A percentile compares a stretch with the other conserved stretches of the same genome.
Evolutionary conservation across 2,329 filamentous ascomycete genomes (phyloP).

Genomic region (Penicillium paneum): DNA sequence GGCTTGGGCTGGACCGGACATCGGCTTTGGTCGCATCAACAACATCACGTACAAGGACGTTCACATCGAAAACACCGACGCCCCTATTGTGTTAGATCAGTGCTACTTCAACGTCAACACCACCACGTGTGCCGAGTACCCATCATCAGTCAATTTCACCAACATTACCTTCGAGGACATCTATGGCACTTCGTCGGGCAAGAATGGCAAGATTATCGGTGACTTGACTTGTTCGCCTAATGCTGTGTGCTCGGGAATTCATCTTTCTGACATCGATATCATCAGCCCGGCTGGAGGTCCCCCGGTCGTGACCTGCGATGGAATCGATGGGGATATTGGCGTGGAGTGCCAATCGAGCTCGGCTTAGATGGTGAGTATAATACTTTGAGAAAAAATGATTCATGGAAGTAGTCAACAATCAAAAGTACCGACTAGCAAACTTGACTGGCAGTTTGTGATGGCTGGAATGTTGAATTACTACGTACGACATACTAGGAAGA

Average conservation of each 20-base stretch:
- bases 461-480: too few species aligned
- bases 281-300: conserved; percentile 48
- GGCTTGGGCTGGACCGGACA: conserved; percentile 57
- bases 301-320: conserved; percentile 52
- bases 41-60: conserved; percentile 64
- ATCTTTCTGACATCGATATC: conserved; percentile 54
- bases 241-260: conserved; percentile 56
- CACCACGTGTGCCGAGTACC: conserved; percentile 52
- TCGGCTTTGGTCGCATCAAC: conserved; percentile 59
- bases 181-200: conserved; percentile 55
- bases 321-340: conserved; percentile 42
- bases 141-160: conserved; percentile 57
- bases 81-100: conserved; percentile 57
- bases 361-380: not conserved
- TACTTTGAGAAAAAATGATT: not conserved
- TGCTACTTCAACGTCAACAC: conserved; percentile 60
- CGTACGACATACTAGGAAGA: not conserved
- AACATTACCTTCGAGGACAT: conserved; percentile 60
- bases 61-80: conserved; percentile 57
- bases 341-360: conserved; percentile 34
- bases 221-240: conserved; percentile 56
- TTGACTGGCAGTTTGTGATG: too few species aligned
- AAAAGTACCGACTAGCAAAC: not conserved
- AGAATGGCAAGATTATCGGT: conserved; percentile 54
- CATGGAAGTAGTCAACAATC: not conserved